These are phyloP conservation scores for Fraxinus americana DNA, from an alignment of 257 asterid species.

Conservation along the genomic window DNA sequence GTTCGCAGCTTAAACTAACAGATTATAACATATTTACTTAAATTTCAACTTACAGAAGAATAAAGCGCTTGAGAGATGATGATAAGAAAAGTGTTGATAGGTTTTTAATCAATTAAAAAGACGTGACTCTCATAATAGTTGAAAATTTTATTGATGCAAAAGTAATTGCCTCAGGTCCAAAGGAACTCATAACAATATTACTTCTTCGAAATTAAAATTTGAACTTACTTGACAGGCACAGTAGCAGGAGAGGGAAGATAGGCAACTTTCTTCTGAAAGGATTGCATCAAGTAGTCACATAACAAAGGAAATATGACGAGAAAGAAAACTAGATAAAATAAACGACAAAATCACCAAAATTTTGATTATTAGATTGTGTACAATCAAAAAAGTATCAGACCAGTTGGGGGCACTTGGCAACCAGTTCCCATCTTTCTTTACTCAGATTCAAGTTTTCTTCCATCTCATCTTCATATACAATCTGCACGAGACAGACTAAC, in stretches of 20 bases:
- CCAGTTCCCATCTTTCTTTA: conserved; percentile 48
- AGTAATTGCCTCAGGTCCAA: neutral
- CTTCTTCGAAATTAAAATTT: conserved; percentile 7
- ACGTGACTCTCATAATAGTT: neutral
- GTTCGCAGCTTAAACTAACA: neutral
- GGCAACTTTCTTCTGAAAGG: conserved; percentile 34
- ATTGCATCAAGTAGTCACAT: conserved; percentile 25
- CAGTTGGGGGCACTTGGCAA: conserved; percentile 24
- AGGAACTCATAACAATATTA: neutral
- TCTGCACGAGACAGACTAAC: conserved; percentile 36
- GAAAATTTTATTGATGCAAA: neutral
- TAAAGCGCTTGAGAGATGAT: neutral
- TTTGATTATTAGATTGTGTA: conserved; percentile 9
- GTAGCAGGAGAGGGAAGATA: conserved; percentile 29
- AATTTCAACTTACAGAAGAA: neutral
- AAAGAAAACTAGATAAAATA: neutral
- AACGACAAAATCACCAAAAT: neutral
- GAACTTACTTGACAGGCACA: conserved; percentile 48
- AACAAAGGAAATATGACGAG: neutral
- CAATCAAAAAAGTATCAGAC: conserved; percentile 34
- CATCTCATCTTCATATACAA: conserved; percentile 47
- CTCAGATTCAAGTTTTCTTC: conserved; percentile 43
- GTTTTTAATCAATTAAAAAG: conserved; percentile 1
- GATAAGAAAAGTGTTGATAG: neutral
- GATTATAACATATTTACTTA: neutral